A percentile compares a stretch with the other conserved stretches of the same genome.
Conservation (phyloP, 345 rosid species). For the Luvunga scandens region DNA sequence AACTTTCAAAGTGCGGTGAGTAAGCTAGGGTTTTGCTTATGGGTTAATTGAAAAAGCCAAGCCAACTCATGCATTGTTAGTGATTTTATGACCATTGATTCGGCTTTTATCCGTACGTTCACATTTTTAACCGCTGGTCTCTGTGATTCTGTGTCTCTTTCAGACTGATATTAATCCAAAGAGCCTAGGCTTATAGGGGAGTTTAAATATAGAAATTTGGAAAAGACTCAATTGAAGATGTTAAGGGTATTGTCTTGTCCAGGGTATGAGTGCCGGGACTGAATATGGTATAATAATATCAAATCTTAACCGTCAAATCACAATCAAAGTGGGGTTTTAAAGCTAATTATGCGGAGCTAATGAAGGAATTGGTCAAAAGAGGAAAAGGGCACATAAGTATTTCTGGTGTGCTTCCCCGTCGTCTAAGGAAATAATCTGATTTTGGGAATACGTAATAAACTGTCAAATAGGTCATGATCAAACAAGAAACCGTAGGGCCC, state of each 20-base stretch:
- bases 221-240: not conserved
- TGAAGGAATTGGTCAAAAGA: not conserved
- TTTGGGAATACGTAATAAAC: not conserved
- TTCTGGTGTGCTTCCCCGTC: not conserved
- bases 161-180: not conserved
- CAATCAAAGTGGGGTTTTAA: not conserved
- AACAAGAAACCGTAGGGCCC: slow-evolving; percentile 7
- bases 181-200: not conserved
- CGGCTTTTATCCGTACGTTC: slow-evolving; percentile 24
- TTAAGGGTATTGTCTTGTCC: not conserved
- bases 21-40: slow-evolving; percentile 43
- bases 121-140: slow-evolving; percentile 39
- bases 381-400: not conserved
- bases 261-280: slow-evolving; percentile 10
- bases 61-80: slow-evolving; percentile 21
- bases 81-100: slow-evolving; percentile 9
- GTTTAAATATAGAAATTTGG: not conserved
- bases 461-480: not conserved
- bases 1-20: slow-evolving; percentile 54
- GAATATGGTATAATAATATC: slow-evolving; percentile 1
- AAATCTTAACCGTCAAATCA: slow-evolving; percentile 23
- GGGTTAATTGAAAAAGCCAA: slow-evolving; percentile 38
- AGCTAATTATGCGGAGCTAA: not conserved
- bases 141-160: not conserved
- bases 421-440: not conserved